Evolutionary conservation across 306 rosid species (phyloP).

Genomic region (Prunus persica): Prunus_persica_NCBIv2 NC_034009.1:14022501-14023000

Average conservation of each 20-base stretch:
- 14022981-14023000: conserved; percentile 30
- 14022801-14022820: neutral
- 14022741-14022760: conserved; percentile 78
- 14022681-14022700: conserved; percentile 73
- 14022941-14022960: conserved; percentile 39
- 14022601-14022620: conserved; percentile 69
- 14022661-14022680: conserved; percentile 60
- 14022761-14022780: conserved; percentile 55
- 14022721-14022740: conserved; percentile 92
- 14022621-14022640: conserved; percentile 71
- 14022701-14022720: conserved; percentile 73
- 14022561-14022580: conserved; percentile 84
- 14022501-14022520: neutral
- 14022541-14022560: conserved; percentile 53
- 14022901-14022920: conserved; percentile 29
- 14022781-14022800: conserved; percentile 11
- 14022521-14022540: neutral
- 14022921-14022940: conserved; percentile 38
- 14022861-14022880: conserved; percentile 15
- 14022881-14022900: conserved; percentile 26
- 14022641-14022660: conserved; percentile 84
- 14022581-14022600: conserved; percentile 54
- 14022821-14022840: conserved; percentile 35
- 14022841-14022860: conserved; percentile 49
- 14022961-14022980: conserved; percentile 29